Evolutionary conservation across 129 eudicot species (phyloP).

Genomic region (Logfia minima): DNA sequence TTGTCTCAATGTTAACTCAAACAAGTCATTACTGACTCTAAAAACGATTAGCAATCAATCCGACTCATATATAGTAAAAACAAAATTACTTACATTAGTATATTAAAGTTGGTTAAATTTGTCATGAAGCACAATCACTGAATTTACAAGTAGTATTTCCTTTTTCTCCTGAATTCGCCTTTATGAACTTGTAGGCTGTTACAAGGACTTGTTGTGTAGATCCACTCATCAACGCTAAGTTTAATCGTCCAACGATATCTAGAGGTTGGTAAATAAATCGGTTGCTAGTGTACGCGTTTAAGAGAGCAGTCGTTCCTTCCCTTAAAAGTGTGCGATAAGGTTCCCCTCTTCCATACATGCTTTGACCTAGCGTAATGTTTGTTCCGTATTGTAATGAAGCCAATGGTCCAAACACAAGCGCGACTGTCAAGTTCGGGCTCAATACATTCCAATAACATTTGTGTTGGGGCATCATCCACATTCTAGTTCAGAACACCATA

Average conservation of each 20-base stretch:
- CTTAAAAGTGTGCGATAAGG: constrained; percentile 75
- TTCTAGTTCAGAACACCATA: constrained; percentile 35
- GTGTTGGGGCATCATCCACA: constrained; percentile 70
- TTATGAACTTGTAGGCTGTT: constrained; percentile 60
- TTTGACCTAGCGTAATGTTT: constrained; percentile 49
- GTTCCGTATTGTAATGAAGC: constrained; percentile 60
- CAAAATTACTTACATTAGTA: neutral
- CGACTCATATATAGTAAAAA: neutral
- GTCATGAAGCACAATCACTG: constrained; percentile 44
- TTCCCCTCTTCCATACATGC: constrained; percentile 65
- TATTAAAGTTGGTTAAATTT: neutral
- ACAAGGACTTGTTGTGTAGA: constrained; percentile 45
- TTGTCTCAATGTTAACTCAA: neutral
- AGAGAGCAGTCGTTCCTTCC: constrained; percentile 78
- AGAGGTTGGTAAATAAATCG: constrained; percentile 54
- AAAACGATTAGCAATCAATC: neutral
- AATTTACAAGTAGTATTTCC: constrained; percentile 56
- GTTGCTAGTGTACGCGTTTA: constrained; percentile 60
- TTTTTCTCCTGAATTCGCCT: constrained; percentile 65
- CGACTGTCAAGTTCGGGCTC: constrained; percentile 59
- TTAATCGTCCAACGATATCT: constrained; percentile 40
- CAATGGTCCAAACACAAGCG: constrained; percentile 56
- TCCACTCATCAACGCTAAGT: constrained; percentile 44
- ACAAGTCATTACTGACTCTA: neutral
- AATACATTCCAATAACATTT: constrained; percentile 71